Base-by-base conservation (phyloP, 495 filamentous ascomycete genomes). In the Pyronema omphalodes region DNA sequence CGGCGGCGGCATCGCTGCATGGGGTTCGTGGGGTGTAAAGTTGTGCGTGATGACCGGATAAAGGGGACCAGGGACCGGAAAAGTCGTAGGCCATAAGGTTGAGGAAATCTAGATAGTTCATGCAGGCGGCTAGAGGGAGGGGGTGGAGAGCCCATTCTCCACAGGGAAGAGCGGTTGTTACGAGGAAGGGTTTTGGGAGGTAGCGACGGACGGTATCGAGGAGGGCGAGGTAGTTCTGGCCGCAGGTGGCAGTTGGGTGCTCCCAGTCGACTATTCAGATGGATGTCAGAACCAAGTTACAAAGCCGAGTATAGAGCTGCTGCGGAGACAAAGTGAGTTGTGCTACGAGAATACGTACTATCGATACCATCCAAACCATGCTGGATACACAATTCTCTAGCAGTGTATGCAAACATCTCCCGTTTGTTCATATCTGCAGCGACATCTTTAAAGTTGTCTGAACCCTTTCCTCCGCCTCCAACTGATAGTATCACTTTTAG, bases 1-100 rank as follows among this genome's bases (percentile, higher is more conserved):
- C 68, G 18, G 73, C 74, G 37, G 74, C 75, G 37, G 68, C 66
- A 43, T 67, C 67, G 47, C 58, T 68, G 50, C 70, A 64, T 9
- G 71, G 69, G 4, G 70, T 67, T 47, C 64, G 67, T 33, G 79
- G 75, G 9, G 81, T 71, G 61, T 80, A 86, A 1, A 93, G 76
- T 62, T 89, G 84, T 14, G 86, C 78, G 37, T 93, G 86, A 66
- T 93, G 83, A 12, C 83, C 86, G 37, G 76, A 76, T 51, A 74
- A 69, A 41, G 71, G 64, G 2, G 76, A 73, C 87, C 86, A 91
- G 0, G 82, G 74, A 0, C 86, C 86, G n/a, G 75, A 76, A 66
- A 93, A 93, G 66, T 94, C 87, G 63, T 93, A 94, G 6, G 83
- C 75, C 76, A 83, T 88, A 18, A 94, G 67, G 61, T 93, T 93